These are phyloP conservation scores for Chlorella sorokiniana DNA, from an alignment of 139 green algal genomes.

Conservation along the genomic window DNA sequence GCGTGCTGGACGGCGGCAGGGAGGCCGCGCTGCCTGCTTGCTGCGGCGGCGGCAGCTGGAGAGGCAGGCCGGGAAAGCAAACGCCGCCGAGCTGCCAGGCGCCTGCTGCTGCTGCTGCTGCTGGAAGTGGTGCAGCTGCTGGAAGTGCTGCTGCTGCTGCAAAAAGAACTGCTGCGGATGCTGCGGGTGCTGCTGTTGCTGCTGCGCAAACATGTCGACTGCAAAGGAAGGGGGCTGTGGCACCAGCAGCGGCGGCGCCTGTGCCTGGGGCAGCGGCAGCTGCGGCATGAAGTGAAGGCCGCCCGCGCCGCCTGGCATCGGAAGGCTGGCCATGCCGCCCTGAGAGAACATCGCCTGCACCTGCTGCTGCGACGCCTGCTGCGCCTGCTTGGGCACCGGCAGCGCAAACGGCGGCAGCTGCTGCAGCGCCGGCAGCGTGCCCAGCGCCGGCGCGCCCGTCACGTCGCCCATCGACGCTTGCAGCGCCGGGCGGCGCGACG, in stretches of 20 bases:
- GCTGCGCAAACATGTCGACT: conserved; percentile 20
- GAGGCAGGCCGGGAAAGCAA: background rate
- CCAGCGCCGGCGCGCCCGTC: background rate
- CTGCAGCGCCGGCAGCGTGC: background rate
- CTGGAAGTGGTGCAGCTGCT: background rate
- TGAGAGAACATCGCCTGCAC: background rate
- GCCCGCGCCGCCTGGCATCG: background rate
- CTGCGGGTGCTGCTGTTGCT: background rate
- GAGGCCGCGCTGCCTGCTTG: background rate
- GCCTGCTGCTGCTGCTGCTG: background rate
- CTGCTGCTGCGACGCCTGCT: background rate
- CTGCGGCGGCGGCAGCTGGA: background rate
- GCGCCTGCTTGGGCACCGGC: background rate
- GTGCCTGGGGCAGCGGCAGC: background rate
- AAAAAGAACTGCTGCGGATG: conserved; percentile 30
- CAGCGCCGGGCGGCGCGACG: background rate
- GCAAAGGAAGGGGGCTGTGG: conserved; percentile 9
- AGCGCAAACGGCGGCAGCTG: background rate
- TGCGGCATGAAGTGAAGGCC: background rate
- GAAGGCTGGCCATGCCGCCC: background rate
- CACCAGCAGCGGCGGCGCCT: background rate
- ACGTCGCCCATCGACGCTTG: background rate
- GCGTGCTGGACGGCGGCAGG: background rate
- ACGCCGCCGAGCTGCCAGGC: background rate
- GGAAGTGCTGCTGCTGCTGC: conserved; percentile 2